Evolutionary conservation across 768 basidiomycete species (phyloP).

Genomic region (Termitomyces eurrhizus): DNA sequence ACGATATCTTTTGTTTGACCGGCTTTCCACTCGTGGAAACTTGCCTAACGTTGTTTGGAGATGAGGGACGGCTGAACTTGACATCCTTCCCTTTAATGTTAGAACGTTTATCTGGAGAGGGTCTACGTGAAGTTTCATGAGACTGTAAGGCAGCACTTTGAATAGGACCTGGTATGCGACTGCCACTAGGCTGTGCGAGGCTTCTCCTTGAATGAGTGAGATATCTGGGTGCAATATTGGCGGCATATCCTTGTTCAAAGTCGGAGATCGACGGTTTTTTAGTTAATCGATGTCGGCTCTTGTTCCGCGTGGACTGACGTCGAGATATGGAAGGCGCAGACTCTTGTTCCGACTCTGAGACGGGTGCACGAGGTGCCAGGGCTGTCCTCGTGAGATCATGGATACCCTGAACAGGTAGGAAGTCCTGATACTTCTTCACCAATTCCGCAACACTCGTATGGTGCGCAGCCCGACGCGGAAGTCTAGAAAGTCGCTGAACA

Average conservation of each 20-base stretch:
- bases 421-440: slow-evolving; percentile 78
- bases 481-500: slow-evolving; percentile 44
- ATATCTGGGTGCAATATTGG: slow-evolving; percentile 83
- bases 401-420: slow-evolving; percentile 66
- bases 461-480: slow-evolving; percentile 56
- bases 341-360: slow-evolving; percentile 85
- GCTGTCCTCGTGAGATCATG: slow-evolving; percentile 72
- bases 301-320: slow-evolving; percentile 40
- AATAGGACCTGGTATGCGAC: slow-evolving; percentile 54
- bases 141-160: slow-evolving; percentile 47
- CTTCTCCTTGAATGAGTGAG: slow-evolving; percentile 52
- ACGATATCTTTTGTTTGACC: slow-evolving; percentile 33
- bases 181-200: slow-evolving; percentile 28
- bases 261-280: slow-evolving; percentile 72
- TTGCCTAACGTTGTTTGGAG: slow-evolving; percentile 34
- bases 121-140: slow-evolving; percentile 54
- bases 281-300: slow-evolving; percentile 46
- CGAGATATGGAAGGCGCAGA: slow-evolving; percentile 34
- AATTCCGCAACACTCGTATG: slow-evolving; percentile 79
- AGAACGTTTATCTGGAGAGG: slow-evolving; percentile 71
- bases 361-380: slow-evolving; percentile 49
- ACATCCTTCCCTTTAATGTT: slow-evolving; percentile 35
- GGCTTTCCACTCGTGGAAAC: slow-evolving; percentile 28
- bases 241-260: slow-evolving; percentile 89
- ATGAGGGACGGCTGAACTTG: slow-evolving; percentile 41